Percentiles rank a stretch among this genome's conserved stretches.
Conservation (phyloP, 495 filamentous ascomycete species). For the Penicillium fimorum region DNA sequence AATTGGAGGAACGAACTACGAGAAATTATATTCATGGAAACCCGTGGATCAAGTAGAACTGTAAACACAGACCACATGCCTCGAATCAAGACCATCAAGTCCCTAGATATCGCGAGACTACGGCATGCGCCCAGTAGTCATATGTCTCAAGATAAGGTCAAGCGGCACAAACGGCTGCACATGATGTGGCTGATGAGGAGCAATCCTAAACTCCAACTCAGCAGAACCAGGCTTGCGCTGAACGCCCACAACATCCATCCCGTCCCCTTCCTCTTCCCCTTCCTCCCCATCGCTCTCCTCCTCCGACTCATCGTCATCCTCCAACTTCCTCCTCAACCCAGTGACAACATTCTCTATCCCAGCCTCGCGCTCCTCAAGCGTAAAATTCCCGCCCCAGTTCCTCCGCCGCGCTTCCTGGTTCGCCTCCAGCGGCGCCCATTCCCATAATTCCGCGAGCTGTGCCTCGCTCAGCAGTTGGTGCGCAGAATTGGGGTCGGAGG, state of each 20-base stretch:
- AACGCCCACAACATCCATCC: conserved; percentile 46
- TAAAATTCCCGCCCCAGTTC: conserved; percentile 63
- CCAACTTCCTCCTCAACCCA: conserved; percentile 57
- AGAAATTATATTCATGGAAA: conserved; percentile 1
- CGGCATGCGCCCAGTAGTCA: conserved; percentile 50
- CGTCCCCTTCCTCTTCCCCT: conserved; percentile 58
- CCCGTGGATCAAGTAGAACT: neutral
- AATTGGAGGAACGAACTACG: conserved; percentile 2
- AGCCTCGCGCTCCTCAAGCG: conserved; percentile 62
- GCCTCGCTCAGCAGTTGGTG: conserved; percentile 37
- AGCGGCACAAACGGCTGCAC: conserved; percentile 41
- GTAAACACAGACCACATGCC: neutral
- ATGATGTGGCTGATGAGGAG: conserved; percentile 30
- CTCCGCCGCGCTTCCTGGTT: conserved; percentile 49
- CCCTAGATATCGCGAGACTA: conserved; percentile 3
- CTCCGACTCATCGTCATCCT: conserved; percentile 55
- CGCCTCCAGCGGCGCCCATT: conserved; percentile 51
- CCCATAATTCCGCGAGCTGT: conserved; percentile 45
- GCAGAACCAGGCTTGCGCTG: conserved; percentile 38
- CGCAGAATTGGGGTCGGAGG: conserved; percentile 7
- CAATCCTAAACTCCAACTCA: conserved; percentile 47
- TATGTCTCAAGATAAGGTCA: conserved; percentile 55
- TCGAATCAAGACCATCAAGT: neutral
- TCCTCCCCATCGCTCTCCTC: conserved; percentile 47
- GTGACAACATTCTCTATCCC: conserved; percentile 72